Conservation (phyloP, 140 eudicot genomes). For the Oenanthe javanica region DNA sequence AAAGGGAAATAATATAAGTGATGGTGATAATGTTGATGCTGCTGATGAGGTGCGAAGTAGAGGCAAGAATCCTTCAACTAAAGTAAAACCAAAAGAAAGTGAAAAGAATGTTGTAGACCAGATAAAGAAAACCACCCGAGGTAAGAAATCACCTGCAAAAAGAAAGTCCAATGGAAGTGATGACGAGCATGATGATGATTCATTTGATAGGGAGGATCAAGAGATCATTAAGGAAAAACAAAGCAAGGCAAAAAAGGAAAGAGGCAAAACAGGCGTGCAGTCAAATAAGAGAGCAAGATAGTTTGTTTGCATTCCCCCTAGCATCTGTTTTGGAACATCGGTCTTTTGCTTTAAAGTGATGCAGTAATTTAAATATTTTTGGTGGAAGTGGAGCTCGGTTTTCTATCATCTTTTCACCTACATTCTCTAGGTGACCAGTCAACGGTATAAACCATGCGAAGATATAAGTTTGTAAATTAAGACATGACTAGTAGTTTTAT, state of each 20-base stretch:
- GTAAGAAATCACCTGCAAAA: conserved; percentile 29
- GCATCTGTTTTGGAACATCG: not conserved
- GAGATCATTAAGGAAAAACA: conserved; percentile 19
- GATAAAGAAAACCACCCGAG: conserved; percentile 14
- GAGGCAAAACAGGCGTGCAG: conserved; percentile 30
- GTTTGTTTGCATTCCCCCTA: conserved; percentile 8
- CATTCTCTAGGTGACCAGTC: not conserved
- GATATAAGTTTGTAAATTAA: not conserved
- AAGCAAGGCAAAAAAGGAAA: conserved; percentile 23
- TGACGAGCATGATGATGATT: conserved; percentile 13
- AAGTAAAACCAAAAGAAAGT: conserved; percentile 22
- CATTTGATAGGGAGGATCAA: conserved; percentile 20
- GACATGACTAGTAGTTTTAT: not conserved
- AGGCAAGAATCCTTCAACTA: conserved; percentile 28
- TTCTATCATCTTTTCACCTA: not conserved
- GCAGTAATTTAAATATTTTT: not conserved
- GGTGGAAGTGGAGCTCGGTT: not conserved
- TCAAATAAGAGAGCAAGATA: conserved; percentile 38
- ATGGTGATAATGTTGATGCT: not conserved
- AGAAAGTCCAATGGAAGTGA: conserved; percentile 32
- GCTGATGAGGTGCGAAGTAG: conserved; percentile 19
- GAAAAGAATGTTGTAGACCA: conserved; percentile 13
- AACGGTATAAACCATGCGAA: not conserved
- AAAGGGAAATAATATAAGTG: conserved; percentile 28
- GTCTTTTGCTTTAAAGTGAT: not conserved